Evolutionary conservation across 1,139 yeast species (phyloP).

Genomic region (Taphrina communis): DNA sequence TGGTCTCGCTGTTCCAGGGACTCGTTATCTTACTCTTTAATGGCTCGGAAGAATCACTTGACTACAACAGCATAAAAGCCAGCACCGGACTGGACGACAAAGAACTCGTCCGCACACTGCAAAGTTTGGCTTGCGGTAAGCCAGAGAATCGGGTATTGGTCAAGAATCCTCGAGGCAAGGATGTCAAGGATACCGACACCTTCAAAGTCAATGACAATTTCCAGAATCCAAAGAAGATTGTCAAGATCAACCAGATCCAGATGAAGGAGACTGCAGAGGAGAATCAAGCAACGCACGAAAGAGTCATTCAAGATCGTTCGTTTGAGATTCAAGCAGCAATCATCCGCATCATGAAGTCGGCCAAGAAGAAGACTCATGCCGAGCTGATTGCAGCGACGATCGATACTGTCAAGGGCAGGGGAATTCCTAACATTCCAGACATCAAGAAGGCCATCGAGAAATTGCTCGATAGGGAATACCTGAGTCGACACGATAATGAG

Average conservation of each 20-base stretch:
- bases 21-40: conserved; percentile 50
- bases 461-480: conserved; percentile 51
- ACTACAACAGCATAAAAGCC: conserved; percentile 47
- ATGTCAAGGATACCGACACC: conserved; percentile 47
- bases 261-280: conserved; percentile 49
- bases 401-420: conserved; percentile 49
- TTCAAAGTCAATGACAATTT: conserved; percentile 51
- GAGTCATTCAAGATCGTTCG: conserved; percentile 50
- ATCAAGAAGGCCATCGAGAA: conserved; percentile 52
- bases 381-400: conserved; percentile 51
- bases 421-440: conserved; percentile 48
- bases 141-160: conserved; percentile 47
- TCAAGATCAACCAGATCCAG: conserved; percentile 52
- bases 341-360: conserved; percentile 66
- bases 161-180: conserved; percentile 48
- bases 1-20: conserved; percentile 50
- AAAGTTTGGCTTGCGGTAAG: conserved; percentile 50
- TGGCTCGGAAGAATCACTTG: conserved; percentile 45
- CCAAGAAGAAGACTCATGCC: conserved; percentile 51
- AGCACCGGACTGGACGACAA: conserved; percentile 47
- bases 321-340: conserved; percentile 53
- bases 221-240: conserved; percentile 48
- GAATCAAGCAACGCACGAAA: conserved; percentile 46
- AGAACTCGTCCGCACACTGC: conserved; percentile 49
- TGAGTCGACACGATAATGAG: conserved; percentile 44